Percentiles rank a stretch among this genome's conserved stretches.
phyloP scores from a whole-genome alignment of 108 stramenopile species.

The Skeletonema potamos region DNA sequence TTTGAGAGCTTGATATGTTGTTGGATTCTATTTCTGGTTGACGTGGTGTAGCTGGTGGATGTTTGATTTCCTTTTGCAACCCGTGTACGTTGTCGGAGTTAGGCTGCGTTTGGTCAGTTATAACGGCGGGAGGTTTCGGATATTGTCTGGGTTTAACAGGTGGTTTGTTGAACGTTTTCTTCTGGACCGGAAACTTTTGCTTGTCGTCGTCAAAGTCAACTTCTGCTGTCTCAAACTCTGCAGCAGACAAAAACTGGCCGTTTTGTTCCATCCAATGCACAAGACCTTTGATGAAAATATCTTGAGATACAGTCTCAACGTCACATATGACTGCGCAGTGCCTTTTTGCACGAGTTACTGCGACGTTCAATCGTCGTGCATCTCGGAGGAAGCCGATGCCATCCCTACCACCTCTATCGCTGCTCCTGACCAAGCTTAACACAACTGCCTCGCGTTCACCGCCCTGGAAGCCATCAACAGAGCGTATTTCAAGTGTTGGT shows the following conservation, averaged over 20 bases:
- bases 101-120: too few species aligned
- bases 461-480: constrained; percentile 99
- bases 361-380: constrained; percentile 95
- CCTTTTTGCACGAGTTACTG: constrained; percentile 95
- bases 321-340: constrained; percentile 82
- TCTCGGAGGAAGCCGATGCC: constrained; percentile 97
- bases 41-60: neutral
- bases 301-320: constrained; percentile 79
- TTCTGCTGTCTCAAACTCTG: constrained; percentile 41
- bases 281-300: constrained; percentile 66
- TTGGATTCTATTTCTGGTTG: neutral
- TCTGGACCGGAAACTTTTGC: constrained; percentile 8
- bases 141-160: too few species aligned
- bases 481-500: constrained; percentile 85
- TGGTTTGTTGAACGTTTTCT: neutral
- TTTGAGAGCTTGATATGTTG: neutral
- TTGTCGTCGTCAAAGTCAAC: constrained; percentile 2
- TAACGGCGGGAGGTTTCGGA: neutral
- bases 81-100: neutral
- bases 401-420: constrained; percentile 60
- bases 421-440: constrained; percentile 93
- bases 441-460: constrained; percentile 98
- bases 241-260: constrained; percentile 72
- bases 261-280: constrained; percentile 78
- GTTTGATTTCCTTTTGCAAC: neutral